These are phyloP conservation scores for Paraleonurus japonicus DNA, from an alignment of 257 asterid genomes.

Conservation along the genomic window DNA sequence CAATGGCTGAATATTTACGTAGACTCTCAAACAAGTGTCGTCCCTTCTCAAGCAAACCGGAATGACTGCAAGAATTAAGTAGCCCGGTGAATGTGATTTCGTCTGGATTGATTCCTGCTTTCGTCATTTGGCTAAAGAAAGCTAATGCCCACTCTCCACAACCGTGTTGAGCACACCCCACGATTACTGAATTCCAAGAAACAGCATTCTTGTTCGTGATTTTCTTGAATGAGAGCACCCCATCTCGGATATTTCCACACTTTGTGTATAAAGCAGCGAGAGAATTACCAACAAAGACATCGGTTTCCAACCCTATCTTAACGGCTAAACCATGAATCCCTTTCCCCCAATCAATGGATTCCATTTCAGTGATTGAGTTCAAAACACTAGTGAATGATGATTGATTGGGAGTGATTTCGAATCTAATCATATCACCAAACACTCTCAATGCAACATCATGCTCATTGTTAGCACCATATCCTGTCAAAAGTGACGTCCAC, in stretches of 20 bases:
- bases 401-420: constrained; percentile 70
- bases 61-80: constrained; percentile 87
- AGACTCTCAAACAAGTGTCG: constrained; percentile 47
- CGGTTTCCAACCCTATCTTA: constrained; percentile 65
- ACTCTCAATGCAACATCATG: constrained; percentile 60
- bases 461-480: constrained; percentile 53
- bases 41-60: constrained; percentile 77
- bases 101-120: constrained; percentile 54
- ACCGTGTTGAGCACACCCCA: constrained; percentile 89
- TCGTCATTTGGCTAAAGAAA: constrained; percentile 63
- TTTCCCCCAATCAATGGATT: constrained; percentile 56
- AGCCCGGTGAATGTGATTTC: constrained; percentile 83
- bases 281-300: constrained; percentile 76
- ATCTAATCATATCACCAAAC: constrained; percentile 53
- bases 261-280: constrained; percentile 62
- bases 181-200: constrained; percentile 83
- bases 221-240: constrained; percentile 46
- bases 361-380: constrained; percentile 65
- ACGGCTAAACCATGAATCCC: constrained; percentile 56
- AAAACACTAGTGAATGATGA: constrained; percentile 86
- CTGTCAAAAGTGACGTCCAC: constrained; percentile 91
- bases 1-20: constrained; percentile 6
- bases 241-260: constrained; percentile 63
- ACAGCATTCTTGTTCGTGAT: constrained; percentile 61
- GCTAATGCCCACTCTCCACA: constrained; percentile 60